Evolutionary conservation across 345 rosid genomes (phyloP).

Genomic region (Eucalyptus sp.): DNA sequence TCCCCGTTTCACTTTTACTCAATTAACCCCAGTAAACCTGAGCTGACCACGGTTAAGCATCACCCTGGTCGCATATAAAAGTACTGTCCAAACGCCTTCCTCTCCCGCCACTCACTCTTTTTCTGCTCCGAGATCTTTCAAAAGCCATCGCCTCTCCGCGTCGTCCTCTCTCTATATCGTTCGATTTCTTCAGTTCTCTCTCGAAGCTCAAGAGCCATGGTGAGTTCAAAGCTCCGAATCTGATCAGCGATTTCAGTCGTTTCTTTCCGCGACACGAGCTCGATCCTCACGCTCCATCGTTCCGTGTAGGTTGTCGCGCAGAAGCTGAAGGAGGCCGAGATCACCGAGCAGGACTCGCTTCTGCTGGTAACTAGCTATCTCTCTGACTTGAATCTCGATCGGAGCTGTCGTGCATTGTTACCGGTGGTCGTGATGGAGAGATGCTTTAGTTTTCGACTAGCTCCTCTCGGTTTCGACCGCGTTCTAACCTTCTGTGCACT

Average conservation of each 20-base stretch:
- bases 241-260: background rate
- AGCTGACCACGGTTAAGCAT: background rate
- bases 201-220: background rate
- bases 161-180: background rate
- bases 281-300: background rate
- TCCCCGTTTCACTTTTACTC: background rate
- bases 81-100: background rate
- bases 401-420: background rate
- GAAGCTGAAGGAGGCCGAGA: slow-evolving; percentile 84
- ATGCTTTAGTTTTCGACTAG: background rate
- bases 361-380: slow-evolving; percentile 49
- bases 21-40: background rate
- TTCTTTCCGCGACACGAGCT: background rate
- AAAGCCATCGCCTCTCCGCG: background rate
- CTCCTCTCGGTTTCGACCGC: background rate
- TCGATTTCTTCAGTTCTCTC: background rate
- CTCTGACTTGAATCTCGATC: background rate
- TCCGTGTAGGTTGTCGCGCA: slow-evolving; percentile 54
- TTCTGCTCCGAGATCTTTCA: background rate
- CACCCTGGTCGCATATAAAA: background rate
- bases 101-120: background rate
- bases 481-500: background rate
- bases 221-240: background rate
- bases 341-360: slow-evolving; percentile 97
- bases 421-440: background rate